These are phyloP conservation scores for Sporothrix sp. DNA, from an alignment of 2,329 filamentous ascomycete species.

Conservation along the genomic window DNA sequence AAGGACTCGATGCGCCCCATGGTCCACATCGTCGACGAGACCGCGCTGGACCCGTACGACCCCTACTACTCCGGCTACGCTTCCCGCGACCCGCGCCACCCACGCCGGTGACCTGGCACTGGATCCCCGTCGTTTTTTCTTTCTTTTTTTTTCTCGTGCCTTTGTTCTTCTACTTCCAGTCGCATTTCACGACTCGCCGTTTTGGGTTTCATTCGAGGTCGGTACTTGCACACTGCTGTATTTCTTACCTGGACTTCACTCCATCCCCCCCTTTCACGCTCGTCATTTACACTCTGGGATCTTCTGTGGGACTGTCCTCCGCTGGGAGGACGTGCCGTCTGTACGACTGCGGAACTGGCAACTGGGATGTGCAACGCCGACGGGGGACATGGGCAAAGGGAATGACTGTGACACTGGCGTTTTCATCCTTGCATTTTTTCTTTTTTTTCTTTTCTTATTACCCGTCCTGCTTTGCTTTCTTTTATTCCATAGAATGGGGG, in stretches of 20 bases:
- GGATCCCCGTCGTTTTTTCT: neutral
- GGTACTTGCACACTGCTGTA: neutral
- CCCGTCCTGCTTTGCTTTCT: neutral
- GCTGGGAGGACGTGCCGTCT: neutral
- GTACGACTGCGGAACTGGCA: slow-evolving; percentile 1
- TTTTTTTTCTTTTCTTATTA: neutral
- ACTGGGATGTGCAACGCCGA: neutral
- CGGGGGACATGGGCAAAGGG: neutral
- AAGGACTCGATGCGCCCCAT: neutral
- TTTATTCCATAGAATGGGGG: neutral
- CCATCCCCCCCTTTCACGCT: neutral
- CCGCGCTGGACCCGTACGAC: neutral
- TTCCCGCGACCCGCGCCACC: neutral
- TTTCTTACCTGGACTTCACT: neutral
- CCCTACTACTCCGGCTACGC: neutral
- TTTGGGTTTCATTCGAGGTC: neutral
- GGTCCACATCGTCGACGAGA: neutral
- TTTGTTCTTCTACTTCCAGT: neutral
- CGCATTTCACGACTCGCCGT: neutral
- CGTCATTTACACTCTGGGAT: neutral
- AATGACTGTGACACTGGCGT: neutral
- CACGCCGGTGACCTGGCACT: neutral
- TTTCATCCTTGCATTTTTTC: neutral
- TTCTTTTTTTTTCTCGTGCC: neutral
- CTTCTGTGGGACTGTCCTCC: neutral